A percentile compares a stretch with the other conserved stretches of the same genome.
Conservation (phyloP, 345 rosid species). For the Linum usitatissimum region DNA sequence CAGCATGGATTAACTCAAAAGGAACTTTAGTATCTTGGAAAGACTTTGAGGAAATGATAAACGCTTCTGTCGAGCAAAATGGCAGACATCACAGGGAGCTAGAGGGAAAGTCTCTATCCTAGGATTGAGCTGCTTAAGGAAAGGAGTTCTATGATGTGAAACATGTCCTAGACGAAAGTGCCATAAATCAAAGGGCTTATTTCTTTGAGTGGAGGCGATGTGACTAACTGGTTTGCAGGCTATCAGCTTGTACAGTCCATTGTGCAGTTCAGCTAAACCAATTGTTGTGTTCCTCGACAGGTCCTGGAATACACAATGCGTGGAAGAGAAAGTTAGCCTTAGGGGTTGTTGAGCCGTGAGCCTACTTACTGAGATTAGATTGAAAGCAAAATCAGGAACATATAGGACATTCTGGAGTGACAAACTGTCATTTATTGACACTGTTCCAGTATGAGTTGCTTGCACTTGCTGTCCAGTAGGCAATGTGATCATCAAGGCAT, state of each 20-base stretch:
- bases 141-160: not conserved
- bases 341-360: too few species aligned
- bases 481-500: not conserved
- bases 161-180: not conserved
- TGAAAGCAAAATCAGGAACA: too few species aligned
- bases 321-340: too few species aligned
- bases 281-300: not conserved
- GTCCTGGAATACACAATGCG: not conserved
- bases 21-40: too few species aligned
- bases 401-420: not conserved
- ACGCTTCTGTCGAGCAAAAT: not conserved
- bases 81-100: not conserved
- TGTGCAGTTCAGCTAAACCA: not conserved
- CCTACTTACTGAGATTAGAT: too few species aligned
- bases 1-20: not conserved
- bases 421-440: not conserved
- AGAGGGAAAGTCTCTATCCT: not conserved
- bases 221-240: not conserved
- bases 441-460: not conserved
- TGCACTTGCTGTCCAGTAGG: not conserved
- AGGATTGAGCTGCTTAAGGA: not conserved
- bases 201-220: not conserved
- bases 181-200: not conserved
- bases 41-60: too few species aligned
- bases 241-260: not conserved